Evolutionary conservation across 1,284 basidiomycete species (phyloP).

Genomic region (Irpex lacteus): DNA sequence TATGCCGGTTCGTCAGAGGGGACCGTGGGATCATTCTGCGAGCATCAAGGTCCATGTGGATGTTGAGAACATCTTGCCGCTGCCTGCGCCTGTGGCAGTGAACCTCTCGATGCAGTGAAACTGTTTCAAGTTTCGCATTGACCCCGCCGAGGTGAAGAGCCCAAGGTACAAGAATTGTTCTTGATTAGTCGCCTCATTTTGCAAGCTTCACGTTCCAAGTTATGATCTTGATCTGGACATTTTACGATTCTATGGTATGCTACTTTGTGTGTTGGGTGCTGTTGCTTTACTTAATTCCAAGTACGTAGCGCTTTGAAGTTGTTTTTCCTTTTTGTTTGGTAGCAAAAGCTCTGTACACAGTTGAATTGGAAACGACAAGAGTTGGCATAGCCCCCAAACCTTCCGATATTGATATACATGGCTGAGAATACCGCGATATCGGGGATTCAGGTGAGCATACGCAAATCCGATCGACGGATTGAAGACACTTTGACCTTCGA

Average conservation of each 20-base stretch:
- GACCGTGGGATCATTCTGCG: conserved; percentile 31
- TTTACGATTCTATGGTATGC: neutral
- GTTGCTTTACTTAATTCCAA: neutral
- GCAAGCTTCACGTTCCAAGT: neutral
- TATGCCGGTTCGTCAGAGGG: conserved; percentile 13
- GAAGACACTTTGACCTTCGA: too few relatives aligned
- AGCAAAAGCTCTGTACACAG: neutral
- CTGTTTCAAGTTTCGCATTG: neutral
- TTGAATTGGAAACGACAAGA: neutral
- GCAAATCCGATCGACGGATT: too few relatives aligned
- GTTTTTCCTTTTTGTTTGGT: neutral
- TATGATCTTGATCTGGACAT: neutral
- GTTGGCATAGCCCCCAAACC: neutral
- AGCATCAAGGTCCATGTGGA: conserved; percentile 27
- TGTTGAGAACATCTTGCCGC: conserved; percentile 23
- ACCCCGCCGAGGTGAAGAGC: neutral
- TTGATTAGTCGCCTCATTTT: too few relatives aligned
- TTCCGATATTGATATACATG: neutral
- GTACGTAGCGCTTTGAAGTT: neutral
- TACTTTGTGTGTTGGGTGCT: neutral
- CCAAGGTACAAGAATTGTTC: too few relatives aligned
- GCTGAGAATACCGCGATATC: too few relatives aligned
- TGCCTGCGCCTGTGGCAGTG: conserved; percentile 25
- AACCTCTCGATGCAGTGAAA: conserved; percentile 15
- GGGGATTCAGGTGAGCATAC: too few relatives aligned